A percentile compares a stretch with the other conserved stretches of the same genome.
These are phyloP conservation scores for Colletotrichum sp. DNA, from an alignment of 2,329 filamentous ascomycete genomes.

Conservation along the genomic window DNA sequence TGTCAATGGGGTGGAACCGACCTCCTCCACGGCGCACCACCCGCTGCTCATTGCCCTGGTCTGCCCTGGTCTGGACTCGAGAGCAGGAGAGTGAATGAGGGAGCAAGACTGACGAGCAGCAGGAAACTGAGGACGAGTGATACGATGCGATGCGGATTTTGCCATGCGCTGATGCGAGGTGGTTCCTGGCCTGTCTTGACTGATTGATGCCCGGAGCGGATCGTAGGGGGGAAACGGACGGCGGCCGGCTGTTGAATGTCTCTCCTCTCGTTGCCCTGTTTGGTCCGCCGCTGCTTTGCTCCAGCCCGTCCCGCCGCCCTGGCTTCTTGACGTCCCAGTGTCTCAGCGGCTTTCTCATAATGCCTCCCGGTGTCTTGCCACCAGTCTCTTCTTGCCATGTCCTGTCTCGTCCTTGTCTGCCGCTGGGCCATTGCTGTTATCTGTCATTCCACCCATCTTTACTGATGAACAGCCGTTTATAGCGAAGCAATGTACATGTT, in stretches of 20 bases:
- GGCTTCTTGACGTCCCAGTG: neutral
- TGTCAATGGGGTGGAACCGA: neutral
- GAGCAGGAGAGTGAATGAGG: neutral
- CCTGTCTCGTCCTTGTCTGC: neutral
- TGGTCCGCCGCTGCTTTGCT: neutral
- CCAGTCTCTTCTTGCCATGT: neutral
- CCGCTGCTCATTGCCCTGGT: neutral
- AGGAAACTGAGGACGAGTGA: neutral
- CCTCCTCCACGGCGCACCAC: neutral
- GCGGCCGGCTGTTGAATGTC: neutral
- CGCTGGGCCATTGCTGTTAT: neutral
- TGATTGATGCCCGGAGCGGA: neutral
- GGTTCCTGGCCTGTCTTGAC: slow-evolving; percentile 3
- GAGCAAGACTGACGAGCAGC: neutral
- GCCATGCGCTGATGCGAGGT: slow-evolving; percentile 7
- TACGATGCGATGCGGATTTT: neutral
- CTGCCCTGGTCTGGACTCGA: neutral
- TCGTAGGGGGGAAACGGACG: neutral
- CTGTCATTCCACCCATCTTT: neutral
- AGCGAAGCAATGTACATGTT: neutral
- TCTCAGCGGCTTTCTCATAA: neutral
- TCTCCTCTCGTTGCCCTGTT: neutral
- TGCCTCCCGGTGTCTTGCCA: neutral
- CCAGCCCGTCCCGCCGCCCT: slow-evolving; percentile 2
- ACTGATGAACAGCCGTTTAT: neutral